Evolutionary conservation across 169 alveolate genomes (phyloP).

Genomic region (Cryptosporidium ryanae): DNA sequence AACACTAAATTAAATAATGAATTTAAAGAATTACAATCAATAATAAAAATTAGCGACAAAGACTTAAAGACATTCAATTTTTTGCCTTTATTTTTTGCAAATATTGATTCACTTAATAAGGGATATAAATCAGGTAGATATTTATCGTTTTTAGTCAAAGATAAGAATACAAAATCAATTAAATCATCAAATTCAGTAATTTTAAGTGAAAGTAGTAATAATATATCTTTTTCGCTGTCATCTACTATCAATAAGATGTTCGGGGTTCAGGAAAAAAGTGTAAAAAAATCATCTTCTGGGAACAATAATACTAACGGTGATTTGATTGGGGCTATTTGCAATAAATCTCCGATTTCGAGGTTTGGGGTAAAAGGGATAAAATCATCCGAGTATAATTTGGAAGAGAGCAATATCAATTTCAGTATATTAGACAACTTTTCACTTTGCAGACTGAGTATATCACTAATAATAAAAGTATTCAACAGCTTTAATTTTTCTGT

Average conservation of each 20-base stretch:
- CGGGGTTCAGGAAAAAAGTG: too few relatives aligned
- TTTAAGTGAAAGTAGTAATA: neutral
- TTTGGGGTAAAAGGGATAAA: neutral
- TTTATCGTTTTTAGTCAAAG: neutral
- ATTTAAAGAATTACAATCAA: conserved; percentile 10
- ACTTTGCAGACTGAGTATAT: conserved; percentile 18
- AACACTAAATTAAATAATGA: neutral
- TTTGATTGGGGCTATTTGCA: neutral
- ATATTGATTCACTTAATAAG: conserved; percentile 13
- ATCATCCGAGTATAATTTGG: neutral
- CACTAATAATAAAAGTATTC: conserved; percentile 2
- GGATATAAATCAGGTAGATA: conserved; percentile 17
- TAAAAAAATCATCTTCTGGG: too few relatives aligned
- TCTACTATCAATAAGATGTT: too few relatives aligned
- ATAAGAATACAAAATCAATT: neutral
- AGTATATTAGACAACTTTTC: conserved; percentile 17
- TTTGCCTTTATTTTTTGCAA: conserved; percentile 38
- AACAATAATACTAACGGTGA: too few relatives aligned
- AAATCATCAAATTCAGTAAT: neutral
- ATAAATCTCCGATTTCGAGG: neutral
- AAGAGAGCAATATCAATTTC: neutral
- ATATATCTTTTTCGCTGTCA: neutral
- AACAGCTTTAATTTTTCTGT: neutral
- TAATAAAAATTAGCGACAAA: neutral
- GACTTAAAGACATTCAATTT: conserved; percentile 2